Evolutionary conservation across 2,329 filamentous ascomycete genomes (phyloP).

Genomic region (Colletotrichum kahawae): DNA sequence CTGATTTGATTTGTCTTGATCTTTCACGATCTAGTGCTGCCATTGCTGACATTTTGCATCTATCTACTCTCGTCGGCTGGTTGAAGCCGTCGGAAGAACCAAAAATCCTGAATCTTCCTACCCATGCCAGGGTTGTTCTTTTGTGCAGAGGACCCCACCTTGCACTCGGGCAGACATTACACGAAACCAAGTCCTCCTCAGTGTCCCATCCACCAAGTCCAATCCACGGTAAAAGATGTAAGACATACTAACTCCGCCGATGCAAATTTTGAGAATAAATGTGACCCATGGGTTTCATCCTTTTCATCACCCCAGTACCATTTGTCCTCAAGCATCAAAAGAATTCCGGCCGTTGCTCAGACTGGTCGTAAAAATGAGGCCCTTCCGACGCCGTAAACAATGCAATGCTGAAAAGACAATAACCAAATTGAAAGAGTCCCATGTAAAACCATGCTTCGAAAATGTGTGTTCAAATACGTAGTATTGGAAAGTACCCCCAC

Average conservation of each 20-base stretch:
- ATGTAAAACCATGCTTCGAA: neutral
- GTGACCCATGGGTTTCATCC: conserved; percentile 2
- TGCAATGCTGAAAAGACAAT: conserved; percentile 18
- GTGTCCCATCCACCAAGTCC: neutral
- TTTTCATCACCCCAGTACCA: neutral
- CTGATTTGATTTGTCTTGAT: neutral
- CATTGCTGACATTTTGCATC: conserved; percentile 19
- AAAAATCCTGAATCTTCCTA: neutral
- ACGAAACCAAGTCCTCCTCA: neutral
- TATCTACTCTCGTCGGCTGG: neutral
- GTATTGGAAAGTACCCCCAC: conserved; percentile 4
- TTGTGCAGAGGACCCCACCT: neutral
- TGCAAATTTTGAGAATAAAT: conserved; percentile 9
- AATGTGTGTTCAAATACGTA: neutral
- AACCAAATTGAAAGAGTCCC: neutral
- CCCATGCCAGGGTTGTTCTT: neutral
- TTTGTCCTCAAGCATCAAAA: neutral
- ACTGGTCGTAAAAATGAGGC: conserved; percentile 10
- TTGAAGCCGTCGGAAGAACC: neutral
- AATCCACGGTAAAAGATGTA: neutral
- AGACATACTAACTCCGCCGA: conserved; percentile 12
- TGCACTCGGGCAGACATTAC: neutral
- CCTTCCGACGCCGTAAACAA: conserved; percentile 22
- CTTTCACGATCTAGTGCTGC: conserved; percentile 7
- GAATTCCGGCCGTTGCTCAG: neutral